Evolutionary conservation across 2,329 filamentous ascomycete genomes (phyloP), one percentile per base, ranked within the genome.

Genomic region (Colletotrichum sp.): DNA sequence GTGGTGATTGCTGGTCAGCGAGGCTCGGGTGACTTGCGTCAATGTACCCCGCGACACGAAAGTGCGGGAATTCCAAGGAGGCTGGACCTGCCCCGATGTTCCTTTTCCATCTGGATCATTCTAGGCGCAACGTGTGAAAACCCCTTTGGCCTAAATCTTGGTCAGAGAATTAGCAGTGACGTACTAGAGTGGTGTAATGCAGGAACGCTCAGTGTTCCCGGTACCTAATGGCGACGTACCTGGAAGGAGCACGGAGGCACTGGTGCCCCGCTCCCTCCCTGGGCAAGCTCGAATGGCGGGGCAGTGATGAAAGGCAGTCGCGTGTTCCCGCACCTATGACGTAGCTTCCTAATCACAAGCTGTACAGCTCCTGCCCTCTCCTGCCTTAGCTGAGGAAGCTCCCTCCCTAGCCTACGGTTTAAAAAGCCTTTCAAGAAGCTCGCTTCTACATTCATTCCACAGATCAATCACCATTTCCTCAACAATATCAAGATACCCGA

Each of bases 281-380:
- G 69, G 70, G 64, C 73, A 59, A 76, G 64, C 73, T 76, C 73
- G 34, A 73, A 69, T 77, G 74, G 75, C 71, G 76, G 75, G 76
- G 75, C 76, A 77, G 76, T 77, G 75, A 65, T 71, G 55, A 63
- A 75, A 71, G 68, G 52, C 65, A 76, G 71, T 78, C 71, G 76
- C 65, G 77, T 72, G 77, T 77, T 77, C 52, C 57, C 71, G 64
- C 76, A 72, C 68, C 64, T 73, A 78, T 78, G 77, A 78, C 77
- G 77, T 78, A 78, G 71, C 72, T 77, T 63, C 18, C 36, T 15
- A 63, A 74, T 71, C 76, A 77, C 77, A 65, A 77, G 75, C 75
- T 67, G 69, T 39, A 66, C 66, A 75, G 75, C 71, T 64, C 66
- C 63, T 52, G 72, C 75, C 44, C 44, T 49, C 55, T 36, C 28